phyloP scores from a whole-genome alignment of 352 stramenopile genomes.

The Globisporangium acanthophoron region DNA sequence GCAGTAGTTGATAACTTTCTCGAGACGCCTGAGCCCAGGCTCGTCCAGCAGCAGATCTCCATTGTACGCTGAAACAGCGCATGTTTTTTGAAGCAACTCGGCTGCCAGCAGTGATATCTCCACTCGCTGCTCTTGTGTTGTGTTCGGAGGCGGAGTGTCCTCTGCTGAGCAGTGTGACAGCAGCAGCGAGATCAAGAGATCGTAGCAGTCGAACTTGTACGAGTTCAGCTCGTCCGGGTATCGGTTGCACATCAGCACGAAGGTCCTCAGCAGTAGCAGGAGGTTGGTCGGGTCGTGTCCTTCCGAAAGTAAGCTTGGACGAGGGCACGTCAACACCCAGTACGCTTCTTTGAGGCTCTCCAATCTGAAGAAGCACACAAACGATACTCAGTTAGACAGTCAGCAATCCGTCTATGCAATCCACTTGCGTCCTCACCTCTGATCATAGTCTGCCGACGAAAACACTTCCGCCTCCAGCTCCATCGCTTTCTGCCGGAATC shows the following conservation, averaged over 20 bases:
- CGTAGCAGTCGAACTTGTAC: constrained; percentile 69
- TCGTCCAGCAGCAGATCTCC: constrained; percentile 50
- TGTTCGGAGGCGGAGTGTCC: constrained; percentile 30
- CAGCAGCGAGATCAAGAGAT: constrained; percentile 56
- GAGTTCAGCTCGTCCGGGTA: constrained; percentile 42
- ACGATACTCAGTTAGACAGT: neutral
- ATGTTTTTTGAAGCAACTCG: constrained; percentile 65
- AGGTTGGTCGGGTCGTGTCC: constrained; percentile 74
- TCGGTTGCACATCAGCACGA: constrained; percentile 62
- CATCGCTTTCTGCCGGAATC: constrained; percentile 51
- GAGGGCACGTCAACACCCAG: constrained; percentile 56
- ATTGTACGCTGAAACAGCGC: constrained; percentile 54
- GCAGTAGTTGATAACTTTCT: constrained; percentile 68
- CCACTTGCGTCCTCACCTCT: constrained; percentile 26
- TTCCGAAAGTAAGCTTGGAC: constrained; percentile 53
- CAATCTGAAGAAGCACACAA: constrained; percentile 19
- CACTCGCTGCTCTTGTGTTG: constrained; percentile 32
- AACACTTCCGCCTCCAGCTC: constrained; percentile 25
- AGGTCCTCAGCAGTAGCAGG: constrained; percentile 52
- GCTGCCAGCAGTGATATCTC: constrained; percentile 59
- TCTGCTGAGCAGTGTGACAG: constrained; percentile 52
- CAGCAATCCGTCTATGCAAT: neutral
- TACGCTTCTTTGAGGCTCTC: constrained; percentile 55
- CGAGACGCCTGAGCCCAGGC: constrained; percentile 34
- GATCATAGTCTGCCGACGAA: constrained; percentile 21